phyloP scores from a whole-genome alignment of 805 yeast genomes.

The Cyberlindnera americana region DNA sequence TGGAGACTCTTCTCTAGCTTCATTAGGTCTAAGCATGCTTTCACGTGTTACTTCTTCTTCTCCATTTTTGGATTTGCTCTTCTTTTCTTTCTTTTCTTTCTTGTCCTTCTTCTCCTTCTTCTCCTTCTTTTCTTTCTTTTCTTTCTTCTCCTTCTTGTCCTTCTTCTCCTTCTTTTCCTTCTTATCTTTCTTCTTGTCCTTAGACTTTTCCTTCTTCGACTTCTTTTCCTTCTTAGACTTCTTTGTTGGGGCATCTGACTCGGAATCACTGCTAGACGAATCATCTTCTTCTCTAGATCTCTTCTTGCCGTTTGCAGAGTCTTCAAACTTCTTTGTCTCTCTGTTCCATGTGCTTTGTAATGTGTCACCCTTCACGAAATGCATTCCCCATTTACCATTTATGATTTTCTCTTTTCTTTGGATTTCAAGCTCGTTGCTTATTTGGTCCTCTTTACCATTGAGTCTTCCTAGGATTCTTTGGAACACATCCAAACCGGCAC shows the following conservation, averaged over 20 bases:
- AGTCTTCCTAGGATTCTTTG: slow-evolving; percentile 86
- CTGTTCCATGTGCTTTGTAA: slow-evolving; percentile 81
- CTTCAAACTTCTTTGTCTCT: slow-evolving; percentile 40
- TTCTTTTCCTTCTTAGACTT: slow-evolving; percentile 28
- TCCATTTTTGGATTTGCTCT: slow-evolving; percentile 29
- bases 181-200: slow-evolving; percentile 27
- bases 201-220: slow-evolving; percentile 27
- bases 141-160: slow-evolving; percentile 27
- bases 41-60: slow-evolving; percentile 36
- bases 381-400: slow-evolving; percentile 86
- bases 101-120: slow-evolving; percentile 31
- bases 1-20: slow-evolving; percentile 28
- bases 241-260: slow-evolving; percentile 20
- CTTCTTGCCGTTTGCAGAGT: slow-evolving; percentile 17
- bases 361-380: slow-evolving; percentile 81
- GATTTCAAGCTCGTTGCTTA: slow-evolving; percentile 61
- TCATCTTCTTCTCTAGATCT: slow-evolving; percentile 31
- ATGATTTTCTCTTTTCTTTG: slow-evolving; percentile 66
- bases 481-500: slow-evolving; percentile 89
- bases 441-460: slow-evolving; percentile 77
- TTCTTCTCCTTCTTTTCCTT: slow-evolving; percentile 26
- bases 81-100: slow-evolving; percentile 28
- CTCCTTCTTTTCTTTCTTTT: slow-evolving; percentile 28
- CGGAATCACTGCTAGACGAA: slow-evolving; percentile 19
- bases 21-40: slow-evolving; percentile 40